Evolutionary conservation across 805 yeast species (phyloP).

Genomic region (Pichia phayaonensis): DNA sequence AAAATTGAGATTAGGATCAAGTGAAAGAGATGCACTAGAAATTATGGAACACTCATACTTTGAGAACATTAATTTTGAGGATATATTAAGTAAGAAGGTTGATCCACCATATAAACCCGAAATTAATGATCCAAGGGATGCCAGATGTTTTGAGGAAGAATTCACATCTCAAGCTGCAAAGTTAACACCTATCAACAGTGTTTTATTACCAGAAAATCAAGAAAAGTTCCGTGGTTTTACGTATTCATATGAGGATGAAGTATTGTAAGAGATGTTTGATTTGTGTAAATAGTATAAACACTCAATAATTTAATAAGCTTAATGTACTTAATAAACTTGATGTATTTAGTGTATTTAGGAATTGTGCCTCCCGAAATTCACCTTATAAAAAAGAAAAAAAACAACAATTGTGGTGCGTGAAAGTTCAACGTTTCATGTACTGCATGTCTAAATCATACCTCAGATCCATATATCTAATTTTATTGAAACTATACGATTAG

Average conservation of each 20-base stretch:
- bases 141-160: slow-evolving; percentile 87
- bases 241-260: slow-evolving; percentile 57
- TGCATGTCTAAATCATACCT: too few relatives aligned
- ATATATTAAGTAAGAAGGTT: slow-evolving; percentile 59
- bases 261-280: background rate
- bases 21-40: slow-evolving; percentile 84
- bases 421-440: too few relatives aligned
- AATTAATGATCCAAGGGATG: slow-evolving; percentile 80
- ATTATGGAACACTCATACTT: slow-evolving; percentile 95
- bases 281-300: background rate
- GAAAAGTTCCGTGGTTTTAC: slow-evolving; percentile 97
- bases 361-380: too few relatives aligned
- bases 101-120: slow-evolving; percentile 90
- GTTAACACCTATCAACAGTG: slow-evolving; percentile 88
- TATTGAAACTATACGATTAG: too few relatives aligned
- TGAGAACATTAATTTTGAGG: slow-evolving; percentile 84
- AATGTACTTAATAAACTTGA: background rate
- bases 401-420: too few relatives aligned
- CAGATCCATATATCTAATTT: too few relatives aligned
- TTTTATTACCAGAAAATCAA: slow-evolving; percentile 79
- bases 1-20: slow-evolving; percentile 70
- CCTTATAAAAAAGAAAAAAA: too few relatives aligned
- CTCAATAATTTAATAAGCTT: background rate
- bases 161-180: slow-evolving; percentile 93
- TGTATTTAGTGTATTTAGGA: too few relatives aligned